Conservation (phyloP, 305 asterid species). For the Rubia tinctorum region DNA sequence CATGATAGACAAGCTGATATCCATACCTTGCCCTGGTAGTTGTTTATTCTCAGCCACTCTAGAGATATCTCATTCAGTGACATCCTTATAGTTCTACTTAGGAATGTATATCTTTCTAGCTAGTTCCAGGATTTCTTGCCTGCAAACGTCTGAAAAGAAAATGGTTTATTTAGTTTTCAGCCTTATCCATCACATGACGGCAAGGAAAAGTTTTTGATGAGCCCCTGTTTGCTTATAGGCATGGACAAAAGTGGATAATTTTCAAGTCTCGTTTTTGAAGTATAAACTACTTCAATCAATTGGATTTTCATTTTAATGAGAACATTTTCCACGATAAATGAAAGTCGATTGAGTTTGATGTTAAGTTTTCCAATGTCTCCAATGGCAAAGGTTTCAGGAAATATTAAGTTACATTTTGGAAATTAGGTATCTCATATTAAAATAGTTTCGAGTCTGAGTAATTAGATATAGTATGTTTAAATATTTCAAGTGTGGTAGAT, state of each 20-base stretch:
- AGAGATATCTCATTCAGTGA: neutral
- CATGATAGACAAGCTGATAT: neutral
- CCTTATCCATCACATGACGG: neutral
- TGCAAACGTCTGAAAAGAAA: neutral
- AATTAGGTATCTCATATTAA: neutral
- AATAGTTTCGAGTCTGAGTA: neutral
- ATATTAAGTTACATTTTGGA: neutral
- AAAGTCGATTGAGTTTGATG: neutral
- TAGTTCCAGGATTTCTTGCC: neutral
- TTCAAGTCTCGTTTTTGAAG: neutral
- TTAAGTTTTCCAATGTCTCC: neutral
- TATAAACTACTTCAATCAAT: neutral
- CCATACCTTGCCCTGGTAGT: neutral
- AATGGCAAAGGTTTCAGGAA: neutral
- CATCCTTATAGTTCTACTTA: neutral
- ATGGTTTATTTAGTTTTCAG: conserved; percentile 1
- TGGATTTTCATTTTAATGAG: neutral
- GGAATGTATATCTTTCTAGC: neutral
- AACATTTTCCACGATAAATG: neutral
- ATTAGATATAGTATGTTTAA: neutral
- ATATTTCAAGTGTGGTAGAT: neutral
- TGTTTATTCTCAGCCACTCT: neutral
- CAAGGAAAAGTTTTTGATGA: neutral
- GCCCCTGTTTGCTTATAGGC: neutral
- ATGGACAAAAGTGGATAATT: neutral